Evolutionary conservation across 83 land plant genomes (phyloP), one percentile per base, ranked within the genome.

Genomic region (Thuja plicata): DNA sequence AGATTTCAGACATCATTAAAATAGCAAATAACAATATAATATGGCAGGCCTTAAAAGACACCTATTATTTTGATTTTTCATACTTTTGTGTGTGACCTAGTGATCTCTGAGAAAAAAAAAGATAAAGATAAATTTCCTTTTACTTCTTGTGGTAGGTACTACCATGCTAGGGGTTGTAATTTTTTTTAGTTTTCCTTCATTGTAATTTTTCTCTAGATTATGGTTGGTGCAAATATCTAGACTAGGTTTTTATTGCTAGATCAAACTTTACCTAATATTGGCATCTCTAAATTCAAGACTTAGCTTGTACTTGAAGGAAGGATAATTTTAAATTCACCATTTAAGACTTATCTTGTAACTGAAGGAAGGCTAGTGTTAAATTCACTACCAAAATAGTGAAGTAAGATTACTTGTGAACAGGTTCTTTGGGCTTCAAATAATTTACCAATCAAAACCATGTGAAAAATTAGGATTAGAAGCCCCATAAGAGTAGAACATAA

Each of bases 401-500:
- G 13, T 32, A 76, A 76, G 17, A 70, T 60, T 90, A 97, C 99
- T 93, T 98, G 90, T 17, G 88, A 93, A 86, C 99, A 98, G 16
- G 95, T 88, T 60, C 62, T 90, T 99, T 99, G 97, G 21, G 99
- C 99, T 80, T 79, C 88, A 86, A 96, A 94, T 70, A 98, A 77
- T 92, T 98, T 99, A 38, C 99, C 99, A 11, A 99, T 98, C 48
- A 97, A 91, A 50, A 98, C 62, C 99, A 98, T 97, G 5, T 99
- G 99, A 19, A 93, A 94, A 70, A 97, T 87, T 15, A 98, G 89
- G 83, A 98, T 92, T 4, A 99, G 99, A 13, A 98, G 81, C 13
- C 99, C 99, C 32, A 97, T 96, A n/a, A 91, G 94, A 9, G 99
- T 98, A 2, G 99, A 98, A 88, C 99, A 97, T 89, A 98, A 98